A percentile compares a stretch with the other conserved stretches of the same genome.
Conservation (phyloP, 139 green algal genomes). For the Picochlorum sp. region DNA sequence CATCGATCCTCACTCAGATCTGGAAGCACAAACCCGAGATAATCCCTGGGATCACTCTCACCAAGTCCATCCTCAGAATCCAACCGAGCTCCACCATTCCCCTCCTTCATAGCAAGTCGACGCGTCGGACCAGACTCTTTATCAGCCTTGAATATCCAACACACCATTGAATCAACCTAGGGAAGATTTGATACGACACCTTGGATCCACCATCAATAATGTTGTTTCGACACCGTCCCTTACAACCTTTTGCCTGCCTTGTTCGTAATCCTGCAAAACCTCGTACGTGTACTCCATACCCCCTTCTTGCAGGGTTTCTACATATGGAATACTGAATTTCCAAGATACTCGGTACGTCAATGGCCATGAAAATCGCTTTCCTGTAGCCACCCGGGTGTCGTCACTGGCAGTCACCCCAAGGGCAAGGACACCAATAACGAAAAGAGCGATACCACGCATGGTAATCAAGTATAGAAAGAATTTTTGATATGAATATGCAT, state of each 20-base stretch:
- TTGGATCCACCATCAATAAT: slow-evolving; percentile 16
- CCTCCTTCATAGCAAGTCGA: slow-evolving; percentile 7
- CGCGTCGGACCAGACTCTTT: slow-evolving; percentile 17
- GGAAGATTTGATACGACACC: slow-evolving; percentile 24
- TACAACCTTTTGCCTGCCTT: slow-evolving; percentile 29
- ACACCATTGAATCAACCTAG: slow-evolving; percentile 11
- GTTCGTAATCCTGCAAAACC: slow-evolving; percentile 28
- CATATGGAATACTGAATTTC: slow-evolving; percentile 26
- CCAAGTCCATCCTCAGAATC: not conserved
- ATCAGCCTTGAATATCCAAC: slow-evolving; percentile 17
- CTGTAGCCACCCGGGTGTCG: too few species aligned
- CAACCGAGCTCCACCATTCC: not conserved
- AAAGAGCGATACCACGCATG: too few species aligned
- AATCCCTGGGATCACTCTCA: slow-evolving; percentile 10
- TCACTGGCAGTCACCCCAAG: too few species aligned
- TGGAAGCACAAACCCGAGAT: slow-evolving; percentile 36
- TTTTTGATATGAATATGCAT: too few species aligned
- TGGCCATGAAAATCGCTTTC: slow-evolving; percentile 16
- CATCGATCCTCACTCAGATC: slow-evolving; percentile 30
- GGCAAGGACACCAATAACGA: too few species aligned
- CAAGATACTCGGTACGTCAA: slow-evolving; percentile 18
- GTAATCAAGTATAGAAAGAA: too few species aligned
- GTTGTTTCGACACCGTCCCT: slow-evolving; percentile 35
- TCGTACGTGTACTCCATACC: slow-evolving; percentile 18
- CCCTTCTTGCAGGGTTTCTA: slow-evolving; percentile 16